Evolutionary conservation across 129 eudicot genomes (phyloP).

Genomic region (Chrysanthemum lavandulifolium): DNA sequence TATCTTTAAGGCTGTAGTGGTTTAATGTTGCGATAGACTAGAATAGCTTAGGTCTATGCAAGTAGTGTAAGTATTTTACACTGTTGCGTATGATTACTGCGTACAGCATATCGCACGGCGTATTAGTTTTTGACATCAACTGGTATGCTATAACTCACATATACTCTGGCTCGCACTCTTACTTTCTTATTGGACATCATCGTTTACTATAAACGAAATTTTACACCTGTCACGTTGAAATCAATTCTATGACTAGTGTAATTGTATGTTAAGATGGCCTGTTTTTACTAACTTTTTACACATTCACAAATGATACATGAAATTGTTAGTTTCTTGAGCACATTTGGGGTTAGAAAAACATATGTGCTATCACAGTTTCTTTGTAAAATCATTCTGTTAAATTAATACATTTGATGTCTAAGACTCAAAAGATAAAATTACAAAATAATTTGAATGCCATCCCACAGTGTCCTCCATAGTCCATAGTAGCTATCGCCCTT

Average conservation of each 20-base stretch:
- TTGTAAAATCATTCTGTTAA: neutral
- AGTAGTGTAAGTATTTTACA: neutral
- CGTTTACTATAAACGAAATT: too few relatives aligned
- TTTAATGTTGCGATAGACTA: too few relatives aligned
- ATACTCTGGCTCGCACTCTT: too few relatives aligned
- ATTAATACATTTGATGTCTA: neutral
- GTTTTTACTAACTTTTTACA: neutral
- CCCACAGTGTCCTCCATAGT: too few relatives aligned
- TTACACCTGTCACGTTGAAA: neutral
- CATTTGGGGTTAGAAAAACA: neutral
- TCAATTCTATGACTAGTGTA: too few relatives aligned
- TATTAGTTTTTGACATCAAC: neutral
- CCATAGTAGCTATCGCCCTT: slow-evolving; percentile 14
- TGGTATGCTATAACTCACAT: neutral
- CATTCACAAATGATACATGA: neutral
- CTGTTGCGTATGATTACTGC: neutral
- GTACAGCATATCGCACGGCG: neutral
- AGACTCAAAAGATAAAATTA: neutral
- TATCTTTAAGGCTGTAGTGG: too few relatives aligned
- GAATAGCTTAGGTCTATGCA: neutral
- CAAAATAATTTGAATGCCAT: too few relatives aligned
- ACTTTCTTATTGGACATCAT: too few relatives aligned
- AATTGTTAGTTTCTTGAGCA: neutral
- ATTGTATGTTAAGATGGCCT: neutral
- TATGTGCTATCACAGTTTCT: neutral